phyloP scores from a whole-genome alignment of 139 green algal species.

The Tetraselmis striata region DNA sequence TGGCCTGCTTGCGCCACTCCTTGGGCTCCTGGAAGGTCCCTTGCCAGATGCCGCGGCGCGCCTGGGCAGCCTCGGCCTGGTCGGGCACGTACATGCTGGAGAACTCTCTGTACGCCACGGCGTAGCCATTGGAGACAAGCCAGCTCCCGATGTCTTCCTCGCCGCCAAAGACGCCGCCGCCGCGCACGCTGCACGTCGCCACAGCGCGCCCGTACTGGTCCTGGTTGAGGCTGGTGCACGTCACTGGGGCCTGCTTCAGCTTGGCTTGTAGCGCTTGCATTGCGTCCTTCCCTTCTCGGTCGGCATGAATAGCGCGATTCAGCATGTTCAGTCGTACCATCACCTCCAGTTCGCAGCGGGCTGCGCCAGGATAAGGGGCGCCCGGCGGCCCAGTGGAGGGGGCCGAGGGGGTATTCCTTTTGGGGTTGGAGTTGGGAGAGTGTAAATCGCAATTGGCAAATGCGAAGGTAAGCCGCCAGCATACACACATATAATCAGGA shows the following conservation, averaged over 20 bases:
- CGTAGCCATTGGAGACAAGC: constrained; percentile 63
- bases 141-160: constrained; percentile 57
- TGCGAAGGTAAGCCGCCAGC: no score
- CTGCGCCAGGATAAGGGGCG: no score
- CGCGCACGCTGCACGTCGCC: constrained; percentile 36
- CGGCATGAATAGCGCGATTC: no score
- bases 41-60: constrained; percentile 55
- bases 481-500: no score
- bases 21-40: constrained; percentile 53
- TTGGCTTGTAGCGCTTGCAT: constrained; percentile 41
- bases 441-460: no score
- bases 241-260: constrained; percentile 36
- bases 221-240: constrained; percentile 36
- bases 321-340: no score
- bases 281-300: constrained; percentile 20
- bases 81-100: constrained; percentile 59
- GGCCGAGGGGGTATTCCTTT: no score
- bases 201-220: constrained; percentile 71
- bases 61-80: constrained; percentile 24
- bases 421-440: no score
- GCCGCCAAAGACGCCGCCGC: not conserved
- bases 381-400: no score
- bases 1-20: constrained; percentile 46
- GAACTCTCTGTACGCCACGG: constrained; percentile 76
- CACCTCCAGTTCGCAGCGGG: no score